A percentile compares a stretch with the other conserved stretches of the same genome.
phyloP scores from a whole-genome alignment of 2,329 filamentous ascomycete species.

The Paracoccidioides lutzii region DNA sequence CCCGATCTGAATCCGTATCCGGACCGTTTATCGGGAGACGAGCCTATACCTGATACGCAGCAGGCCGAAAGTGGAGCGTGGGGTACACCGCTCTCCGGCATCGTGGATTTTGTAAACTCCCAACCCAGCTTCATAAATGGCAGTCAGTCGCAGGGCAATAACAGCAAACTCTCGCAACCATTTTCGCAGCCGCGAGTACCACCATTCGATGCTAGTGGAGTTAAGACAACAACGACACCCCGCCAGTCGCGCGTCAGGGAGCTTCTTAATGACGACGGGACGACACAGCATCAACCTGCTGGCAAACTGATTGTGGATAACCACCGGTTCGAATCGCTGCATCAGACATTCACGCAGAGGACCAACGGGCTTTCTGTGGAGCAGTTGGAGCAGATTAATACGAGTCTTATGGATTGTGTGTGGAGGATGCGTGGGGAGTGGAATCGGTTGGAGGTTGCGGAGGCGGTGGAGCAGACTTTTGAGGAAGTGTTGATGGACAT shows the following conservation, averaged over 20 bases:
- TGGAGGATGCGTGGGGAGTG: constrained; percentile 70
- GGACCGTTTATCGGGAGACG: constrained; percentile 41
- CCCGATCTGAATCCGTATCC: constrained; percentile 42
- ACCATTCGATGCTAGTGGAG: constrained; percentile 25
- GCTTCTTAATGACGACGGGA: constrained; percentile 6
- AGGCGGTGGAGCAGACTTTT: constrained; percentile 54
- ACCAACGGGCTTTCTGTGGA: constrained; percentile 77
- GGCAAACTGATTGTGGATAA: constrained; percentile 30
- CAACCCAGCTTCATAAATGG: constrained; percentile 19
- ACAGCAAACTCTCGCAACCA: constrained; percentile 15
- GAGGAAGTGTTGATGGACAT: constrained; percentile 52
- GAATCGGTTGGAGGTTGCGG: constrained; percentile 65
- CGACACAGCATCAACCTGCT: neutral
- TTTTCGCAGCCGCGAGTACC: constrained; percentile 27
- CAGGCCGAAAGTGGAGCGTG: constrained; percentile 29
- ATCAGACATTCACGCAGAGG: constrained; percentile 49
- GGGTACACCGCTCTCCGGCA: constrained; percentile 15
- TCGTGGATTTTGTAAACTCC: constrained; percentile 18
- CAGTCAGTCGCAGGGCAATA: constrained; percentile 25
- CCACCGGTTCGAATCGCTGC: constrained; percentile 43
- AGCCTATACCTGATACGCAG: constrained; percentile 53
- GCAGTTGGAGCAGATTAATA: constrained; percentile 87
- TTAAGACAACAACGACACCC: constrained; percentile 14
- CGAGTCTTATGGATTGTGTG: constrained; percentile 77
- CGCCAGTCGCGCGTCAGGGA: constrained; percentile 5